Base-by-base conservation (phyloP, 2,329 filamentous ascomycete genomes). In the Fusarium pseudograminearum region DNA sequence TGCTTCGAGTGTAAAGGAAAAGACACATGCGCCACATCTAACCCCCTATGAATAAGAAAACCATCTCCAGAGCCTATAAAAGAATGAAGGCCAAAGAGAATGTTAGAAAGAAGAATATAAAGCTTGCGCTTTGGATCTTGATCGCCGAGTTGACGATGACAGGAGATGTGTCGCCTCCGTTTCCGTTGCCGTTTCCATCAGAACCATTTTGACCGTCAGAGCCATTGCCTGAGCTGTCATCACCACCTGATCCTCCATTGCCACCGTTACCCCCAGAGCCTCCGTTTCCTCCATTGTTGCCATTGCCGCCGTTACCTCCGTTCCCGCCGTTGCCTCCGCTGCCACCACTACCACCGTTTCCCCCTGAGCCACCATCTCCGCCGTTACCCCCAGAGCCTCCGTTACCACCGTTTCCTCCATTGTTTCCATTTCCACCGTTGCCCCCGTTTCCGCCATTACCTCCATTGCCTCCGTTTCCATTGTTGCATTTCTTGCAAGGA, bases 71-170 rank as follows among this genome's bases (percentile, higher is more conserved):
- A 15, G 40, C 53, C 51, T 69, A 69, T 60, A 54, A 61, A 20
- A 69, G 41, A 61, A 34, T 44, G 38, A 57, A 57, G n/a, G 42
- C 34, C 42, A 61, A 38, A 10, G 26, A 47, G 28, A 51, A 18
- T 11, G n/a, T 42, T 16, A 46, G 30, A 40, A 55, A 26, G 22
- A 41, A 30, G 8, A 44, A 12, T 34, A 46, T 15, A 7, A 54
- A 41, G 38, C 42, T 46, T 53, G 34, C 42, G 18, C 30, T 28
- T 18, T 36, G 65, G 24, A 45, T 38, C 22, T 54, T 69, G 24
- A 54, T 22, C 16, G 65, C 60, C 7, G 61, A 61, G 51, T 61
- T 69, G 34, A 69, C 66, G 9, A 66, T 54, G 38, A 53, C 65
- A 7, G 63, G 50, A 40, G 65, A n/a, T 7, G 16, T 38, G 7